These are phyloP conservation scores for Coprinellus micaceus DNA, from an alignment of 768 basidiomycete species.

Conservation along the genomic window DNA sequence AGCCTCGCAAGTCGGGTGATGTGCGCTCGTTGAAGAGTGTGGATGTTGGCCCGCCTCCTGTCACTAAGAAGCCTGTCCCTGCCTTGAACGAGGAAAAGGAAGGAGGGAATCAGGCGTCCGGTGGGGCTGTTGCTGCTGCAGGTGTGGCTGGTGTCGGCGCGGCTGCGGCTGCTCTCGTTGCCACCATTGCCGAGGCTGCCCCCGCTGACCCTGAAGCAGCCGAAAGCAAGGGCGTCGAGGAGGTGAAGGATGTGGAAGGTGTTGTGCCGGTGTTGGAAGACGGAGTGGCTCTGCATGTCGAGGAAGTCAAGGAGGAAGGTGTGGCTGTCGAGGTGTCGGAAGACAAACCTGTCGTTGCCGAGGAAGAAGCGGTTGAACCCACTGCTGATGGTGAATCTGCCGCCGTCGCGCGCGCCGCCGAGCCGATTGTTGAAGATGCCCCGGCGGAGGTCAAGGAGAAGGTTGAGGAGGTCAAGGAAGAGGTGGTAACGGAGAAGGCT, in stretches of 20 bases:
- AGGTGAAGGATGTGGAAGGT: too few relatives aligned
- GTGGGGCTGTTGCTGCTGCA: constrained; percentile 19
- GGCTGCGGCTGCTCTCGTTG: background rate
- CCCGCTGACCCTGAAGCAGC: too few relatives aligned
- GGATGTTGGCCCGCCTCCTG: too few relatives aligned
- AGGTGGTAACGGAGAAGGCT: background rate
- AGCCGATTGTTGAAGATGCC: background rate
- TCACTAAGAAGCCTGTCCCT: constrained; percentile 2
- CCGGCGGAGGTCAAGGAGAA: constrained; percentile 4
- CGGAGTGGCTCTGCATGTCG: too few relatives aligned
- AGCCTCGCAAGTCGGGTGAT: constrained; percentile 24
- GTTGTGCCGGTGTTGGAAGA: too few relatives aligned
- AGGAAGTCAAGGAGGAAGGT: background rate
- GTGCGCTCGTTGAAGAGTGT: background rate
- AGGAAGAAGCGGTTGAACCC: background rate
- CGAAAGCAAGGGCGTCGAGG: too few relatives aligned
- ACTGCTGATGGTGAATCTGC: background rate
- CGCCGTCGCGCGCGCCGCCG: too few relatives aligned
- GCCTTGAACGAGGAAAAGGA: constrained; percentile 9
- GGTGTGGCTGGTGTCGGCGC: constrained; percentile 14
- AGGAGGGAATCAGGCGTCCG: constrained; percentile 9
- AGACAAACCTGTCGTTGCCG: background rate
- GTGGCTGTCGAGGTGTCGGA: background rate
- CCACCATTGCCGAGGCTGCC: too few relatives aligned
- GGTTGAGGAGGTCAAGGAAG: background rate